Base-by-base conservation (phyloP, 495 filamentous ascomycete genomes). In the Aspergillus incahuasiensis region DNA sequence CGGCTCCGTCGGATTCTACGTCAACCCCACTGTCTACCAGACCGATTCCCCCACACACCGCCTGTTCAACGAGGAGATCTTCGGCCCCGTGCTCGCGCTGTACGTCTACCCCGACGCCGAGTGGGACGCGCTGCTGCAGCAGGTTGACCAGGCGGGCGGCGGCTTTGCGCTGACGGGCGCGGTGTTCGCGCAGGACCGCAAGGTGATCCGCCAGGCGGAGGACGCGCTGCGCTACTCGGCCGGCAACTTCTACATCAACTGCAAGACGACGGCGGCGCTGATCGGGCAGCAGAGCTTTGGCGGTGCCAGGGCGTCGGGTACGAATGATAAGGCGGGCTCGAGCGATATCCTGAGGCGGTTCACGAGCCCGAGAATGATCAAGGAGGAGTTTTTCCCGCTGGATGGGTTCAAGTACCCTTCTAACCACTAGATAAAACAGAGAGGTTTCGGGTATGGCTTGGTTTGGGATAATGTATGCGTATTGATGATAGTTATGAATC, bases 241-340 rank as follows among this genome's bases (percentile, higher is more conserved):
- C 11, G 90, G 90, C 6, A 95, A 94, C 68, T 92, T 94, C 69
- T 95, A 94, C 67, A 80, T 91, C 72, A 92, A 91, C 70, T 88
- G 86, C 76, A 91, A 92, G 79, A 86, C 81, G 52, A 92, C 89
- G 4, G 89, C 86, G 13, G 89, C 89, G 6, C 82, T 92, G 16
- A 87, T 91, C 9, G 89, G 88, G 7, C 89, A 91, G 74, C 89
- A 92, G 68, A 82, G 87, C 30, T 91, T 92, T 64, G 89, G 89
- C 22, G 89, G 89, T 42, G 79, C 82, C 41, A 76, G 89, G 47
- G 82, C 85, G 18, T 89, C 86, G 60, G 89, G 89, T 11, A 92
- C 89, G 5, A 90, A 90, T 60, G 89, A 92, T 68, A 91, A 91
- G 77, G 87, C 88, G 13, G 89, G 89, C 16, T 88, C 83, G 68